A percentile compares a stretch with the other conserved stretches of the same genome.
phyloP scores from a whole-genome alignment of 23 red algal genomes.

The Pyropia yezoensis region DNA sequence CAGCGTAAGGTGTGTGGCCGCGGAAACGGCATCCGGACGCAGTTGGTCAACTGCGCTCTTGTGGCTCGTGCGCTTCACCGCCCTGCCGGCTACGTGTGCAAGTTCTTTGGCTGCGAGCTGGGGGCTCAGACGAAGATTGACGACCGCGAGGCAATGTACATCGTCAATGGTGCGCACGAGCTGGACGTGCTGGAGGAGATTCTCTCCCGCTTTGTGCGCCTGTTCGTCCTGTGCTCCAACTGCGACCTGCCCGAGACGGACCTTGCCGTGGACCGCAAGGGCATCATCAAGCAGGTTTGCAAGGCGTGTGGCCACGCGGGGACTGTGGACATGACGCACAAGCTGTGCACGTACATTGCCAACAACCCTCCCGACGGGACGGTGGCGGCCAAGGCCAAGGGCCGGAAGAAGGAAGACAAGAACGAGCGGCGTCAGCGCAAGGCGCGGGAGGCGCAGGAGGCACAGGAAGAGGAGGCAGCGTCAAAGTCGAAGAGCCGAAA shows the following conservation, averaged over 20 bases:
- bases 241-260: constrained; percentile 98
- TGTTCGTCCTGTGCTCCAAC: constrained; percentile 81
- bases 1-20: constrained; percentile 83
- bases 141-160: constrained; percentile 82
- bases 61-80: constrained; percentile 88
- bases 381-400: constrained; percentile 20
- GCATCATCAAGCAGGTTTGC: constrained; percentile 80
- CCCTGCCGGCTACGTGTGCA: constrained; percentile 96
- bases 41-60: constrained; percentile 87
- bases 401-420: constrained; percentile 22
- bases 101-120: constrained; percentile 97
- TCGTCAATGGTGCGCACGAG: constrained; percentile 87
- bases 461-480: neutral
- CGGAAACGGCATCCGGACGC: constrained; percentile 91
- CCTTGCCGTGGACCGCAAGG: constrained; percentile 77
- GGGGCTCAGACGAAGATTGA: constrained; percentile 97
- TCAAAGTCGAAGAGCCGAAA: constrained; percentile 1
- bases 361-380: constrained; percentile 91
- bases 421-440: constrained; percentile 2
- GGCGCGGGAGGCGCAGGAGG: neutral
- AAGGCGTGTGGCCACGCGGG: constrained; percentile 75
- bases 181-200: constrained; percentile 61
- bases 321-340: constrained; percentile 91
- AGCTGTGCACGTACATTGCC: constrained; percentile 82
- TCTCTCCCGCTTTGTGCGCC: constrained; percentile 79